phyloP scores from a whole-genome alignment of 345 rosid species.

The Dipteronia dyeriana region DNA sequence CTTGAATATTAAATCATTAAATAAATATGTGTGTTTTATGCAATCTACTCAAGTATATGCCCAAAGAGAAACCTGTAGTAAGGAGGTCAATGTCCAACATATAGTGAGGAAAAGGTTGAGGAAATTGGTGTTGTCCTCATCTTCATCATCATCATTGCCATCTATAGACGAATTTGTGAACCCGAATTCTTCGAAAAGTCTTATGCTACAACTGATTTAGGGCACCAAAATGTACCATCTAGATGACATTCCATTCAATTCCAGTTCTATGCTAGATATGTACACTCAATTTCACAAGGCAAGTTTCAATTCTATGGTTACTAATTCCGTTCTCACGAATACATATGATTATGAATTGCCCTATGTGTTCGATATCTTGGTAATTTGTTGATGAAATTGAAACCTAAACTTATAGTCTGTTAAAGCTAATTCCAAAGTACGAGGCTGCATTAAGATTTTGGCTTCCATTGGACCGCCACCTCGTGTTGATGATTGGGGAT shows the following conservation, averaged over 20 bases:
- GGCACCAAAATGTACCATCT: slow-evolving; percentile 77
- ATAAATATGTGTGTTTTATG: too few relatives aligned
- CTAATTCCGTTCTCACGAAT: not conserved
- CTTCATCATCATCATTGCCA: too few relatives aligned
- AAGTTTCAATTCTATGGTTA: slow-evolving; percentile 22
- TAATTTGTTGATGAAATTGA: not conserved
- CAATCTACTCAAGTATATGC: too few relatives aligned
- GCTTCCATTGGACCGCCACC: slow-evolving; percentile 64
- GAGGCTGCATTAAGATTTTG: slow-evolving; percentile 56
- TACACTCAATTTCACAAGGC: slow-evolving; percentile 95
- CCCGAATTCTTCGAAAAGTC: too few relatives aligned
- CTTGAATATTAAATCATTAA: too few relatives aligned
- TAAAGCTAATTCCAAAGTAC: slow-evolving; percentile 58
- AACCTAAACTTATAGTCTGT: slow-evolving; percentile 50
- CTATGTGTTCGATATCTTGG: not conserved
- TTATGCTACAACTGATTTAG: too few relatives aligned
- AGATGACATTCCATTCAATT: too few relatives aligned
- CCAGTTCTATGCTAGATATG: slow-evolving; percentile 61
- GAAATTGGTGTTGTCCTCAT: too few relatives aligned
- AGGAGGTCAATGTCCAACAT: too few relatives aligned
- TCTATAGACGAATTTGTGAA: too few relatives aligned
- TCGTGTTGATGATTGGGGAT: slow-evolving; percentile 65
- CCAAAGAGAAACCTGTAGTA: too few relatives aligned
- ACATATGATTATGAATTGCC: not conserved
- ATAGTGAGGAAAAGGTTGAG: too few relatives aligned